A percentile compares a stretch with the other conserved stretches of the same genome.
These are phyloP conservation scores for Priceomyces melissophilus DNA, from an alignment of 805 yeast species.

Conservation along the genomic window DNA sequence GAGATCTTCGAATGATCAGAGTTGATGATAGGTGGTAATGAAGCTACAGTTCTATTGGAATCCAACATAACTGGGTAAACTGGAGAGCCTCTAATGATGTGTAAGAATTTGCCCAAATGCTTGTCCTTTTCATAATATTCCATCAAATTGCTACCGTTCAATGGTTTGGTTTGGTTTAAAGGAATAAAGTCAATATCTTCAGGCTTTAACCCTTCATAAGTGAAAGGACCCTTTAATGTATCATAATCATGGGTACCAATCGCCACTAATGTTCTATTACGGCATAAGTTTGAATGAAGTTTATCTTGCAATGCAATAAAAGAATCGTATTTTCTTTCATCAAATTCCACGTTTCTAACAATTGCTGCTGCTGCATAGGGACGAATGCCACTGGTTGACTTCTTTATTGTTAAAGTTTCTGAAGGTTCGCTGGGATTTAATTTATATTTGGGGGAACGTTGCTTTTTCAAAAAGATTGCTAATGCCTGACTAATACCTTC, in stretches of 20 bases:
- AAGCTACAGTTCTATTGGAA: conserved; percentile 69
- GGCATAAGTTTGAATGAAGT: conserved; percentile 90
- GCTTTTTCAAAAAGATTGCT: conserved; percentile 80
- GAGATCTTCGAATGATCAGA: conserved; percentile 87
- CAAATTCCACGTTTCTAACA: conserved; percentile 77
- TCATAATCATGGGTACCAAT: conserved; percentile 97
- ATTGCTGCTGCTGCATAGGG: conserved; percentile 97
- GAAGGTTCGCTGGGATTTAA: conserved; percentile 61
- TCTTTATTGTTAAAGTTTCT: conserved; percentile 64
- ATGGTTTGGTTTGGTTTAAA: conserved; percentile 62
- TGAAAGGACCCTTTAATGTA: conserved; percentile 74
- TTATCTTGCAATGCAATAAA: conserved; percentile 96
- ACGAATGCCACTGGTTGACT: conserved; percentile 70
- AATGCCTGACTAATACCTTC: conserved; percentile 97
- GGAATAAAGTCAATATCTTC: conserved; percentile 71
- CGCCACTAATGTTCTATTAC: conserved; percentile 96
- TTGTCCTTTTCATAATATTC: conserved; percentile 89
- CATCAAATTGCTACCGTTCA: conserved; percentile 77
- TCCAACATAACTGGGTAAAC: conserved; percentile 90
- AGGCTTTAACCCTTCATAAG: conserved; percentile 83
- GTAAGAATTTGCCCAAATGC: conserved; percentile 84
- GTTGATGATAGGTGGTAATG: conserved; percentile 96
- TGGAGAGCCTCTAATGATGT: conserved; percentile 82
- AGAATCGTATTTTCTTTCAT: conserved; percentile 83
- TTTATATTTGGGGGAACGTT: conserved; percentile 61